phyloP scores from a whole-genome alignment of 169 alveolate genomes.

The Ichthyophthirius multifiliis region DNA sequence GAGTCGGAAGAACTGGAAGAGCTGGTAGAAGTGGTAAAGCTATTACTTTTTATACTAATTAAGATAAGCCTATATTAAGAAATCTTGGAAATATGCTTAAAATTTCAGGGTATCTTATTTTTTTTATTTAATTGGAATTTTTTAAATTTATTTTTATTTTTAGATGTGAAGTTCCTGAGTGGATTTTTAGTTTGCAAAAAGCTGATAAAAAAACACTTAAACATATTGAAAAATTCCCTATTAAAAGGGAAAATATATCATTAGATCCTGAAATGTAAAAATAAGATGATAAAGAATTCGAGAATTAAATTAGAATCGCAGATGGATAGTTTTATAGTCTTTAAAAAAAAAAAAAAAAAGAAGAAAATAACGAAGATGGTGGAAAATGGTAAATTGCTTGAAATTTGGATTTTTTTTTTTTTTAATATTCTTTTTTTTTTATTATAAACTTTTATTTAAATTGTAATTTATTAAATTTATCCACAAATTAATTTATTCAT shows the following conservation, averaged over 20 bases:
- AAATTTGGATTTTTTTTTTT: too few relatives aligned
- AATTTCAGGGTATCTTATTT: conserved; percentile 57
- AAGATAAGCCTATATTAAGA: conserved; percentile 75
- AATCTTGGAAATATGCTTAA: conserved; percentile 79
- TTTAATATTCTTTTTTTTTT: too few relatives aligned
- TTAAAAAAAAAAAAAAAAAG: neutral
- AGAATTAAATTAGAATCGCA: neutral
- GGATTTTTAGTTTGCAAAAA: conserved; percentile 73
- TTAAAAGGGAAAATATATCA: conserved; percentile 57
- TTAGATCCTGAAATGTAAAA: conserved; percentile 12
- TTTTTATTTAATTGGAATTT: neutral
- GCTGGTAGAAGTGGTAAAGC: conserved; percentile 92
- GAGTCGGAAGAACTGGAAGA: conserved; percentile 99
- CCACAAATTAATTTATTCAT: too few relatives aligned
- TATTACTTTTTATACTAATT: conserved; percentile 86
- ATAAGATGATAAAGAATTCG: conserved; percentile 7
- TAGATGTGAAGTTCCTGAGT: conserved; percentile 76
- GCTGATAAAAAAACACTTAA: conserved; percentile 48
- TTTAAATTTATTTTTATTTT: neutral
- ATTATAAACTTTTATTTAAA: too few relatives aligned
- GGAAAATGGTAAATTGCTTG: too few relatives aligned
- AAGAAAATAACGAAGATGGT: too few relatives aligned
- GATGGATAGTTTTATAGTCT: neutral
- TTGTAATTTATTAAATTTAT: too few relatives aligned
- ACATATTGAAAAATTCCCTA: conserved; percentile 58